phyloP scores from a whole-genome alignment of 345 rosid species.

The Citrus unshiu region DNA sequence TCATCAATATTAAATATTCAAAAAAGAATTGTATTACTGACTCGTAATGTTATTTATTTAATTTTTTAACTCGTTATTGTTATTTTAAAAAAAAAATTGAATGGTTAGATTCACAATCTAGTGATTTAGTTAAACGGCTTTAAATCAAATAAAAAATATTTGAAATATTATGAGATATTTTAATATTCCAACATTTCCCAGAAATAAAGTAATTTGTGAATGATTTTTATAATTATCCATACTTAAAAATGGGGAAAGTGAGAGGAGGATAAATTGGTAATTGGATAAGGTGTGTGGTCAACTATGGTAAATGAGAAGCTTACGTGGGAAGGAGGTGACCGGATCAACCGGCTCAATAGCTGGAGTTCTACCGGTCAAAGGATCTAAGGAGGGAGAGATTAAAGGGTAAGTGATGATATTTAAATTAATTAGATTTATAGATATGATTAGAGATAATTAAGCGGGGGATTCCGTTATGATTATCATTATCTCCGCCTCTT shows the following conservation, averaged over 20 bases:
- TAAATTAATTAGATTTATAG: neutral
- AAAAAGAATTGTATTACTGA: no score
- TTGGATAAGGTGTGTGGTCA: neutral
- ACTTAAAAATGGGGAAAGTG: neutral
- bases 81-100: no score
- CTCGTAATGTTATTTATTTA: no score
- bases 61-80: no score
- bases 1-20: no score
- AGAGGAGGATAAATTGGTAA: conserved; percentile 1
- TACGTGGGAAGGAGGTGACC: neutral
- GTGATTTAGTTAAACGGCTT: neutral
- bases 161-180: no score
- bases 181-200: no score
- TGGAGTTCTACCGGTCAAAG: conserved; percentile 3
- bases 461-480: conserved; percentile 19
- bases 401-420: conserved; percentile 3
- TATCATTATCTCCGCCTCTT: conserved; percentile 8
- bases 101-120: neutral
- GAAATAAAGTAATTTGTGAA: neutral
- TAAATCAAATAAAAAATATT: no score
- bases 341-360: conserved; percentile 8
- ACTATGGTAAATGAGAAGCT: neutral
- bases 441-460: conserved; percentile 14
- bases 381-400: neutral
- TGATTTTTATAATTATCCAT: neutral